These are phyloP conservation scores for Colletotrichum sp. DNA, from an alignment of 2,329 filamentous ascomycete genomes.

Conservation along the genomic window DNA sequence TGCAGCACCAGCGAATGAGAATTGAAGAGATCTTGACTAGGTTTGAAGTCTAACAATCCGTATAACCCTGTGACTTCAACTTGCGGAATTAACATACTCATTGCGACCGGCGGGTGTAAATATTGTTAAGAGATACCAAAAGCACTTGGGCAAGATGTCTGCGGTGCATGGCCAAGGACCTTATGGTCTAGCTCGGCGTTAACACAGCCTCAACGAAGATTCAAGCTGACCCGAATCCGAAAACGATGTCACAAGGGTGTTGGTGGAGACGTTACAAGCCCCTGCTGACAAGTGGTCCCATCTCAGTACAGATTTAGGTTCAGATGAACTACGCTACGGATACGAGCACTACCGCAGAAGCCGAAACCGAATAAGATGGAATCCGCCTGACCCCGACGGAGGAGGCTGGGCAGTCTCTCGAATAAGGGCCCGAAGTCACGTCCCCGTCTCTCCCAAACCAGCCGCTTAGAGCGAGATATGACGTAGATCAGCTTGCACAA, in stretches of 20 bases:
- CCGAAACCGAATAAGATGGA: neutral
- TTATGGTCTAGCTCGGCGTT: neutral
- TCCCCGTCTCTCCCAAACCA: neutral
- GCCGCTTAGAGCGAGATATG: neutral
- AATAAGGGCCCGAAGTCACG: neutral
- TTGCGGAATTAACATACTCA: neutral
- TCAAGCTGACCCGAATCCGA: neutral
- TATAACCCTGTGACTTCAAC: neutral
- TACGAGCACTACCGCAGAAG: neutral
- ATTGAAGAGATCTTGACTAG: neutral
- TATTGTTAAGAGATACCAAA: neutral
- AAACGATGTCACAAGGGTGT: neutral
- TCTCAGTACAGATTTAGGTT: neutral
- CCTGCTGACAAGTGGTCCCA: neutral
- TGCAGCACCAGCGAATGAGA: neutral
- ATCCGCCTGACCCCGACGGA: neutral
- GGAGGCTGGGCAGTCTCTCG: neutral
- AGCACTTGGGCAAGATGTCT: neutral
- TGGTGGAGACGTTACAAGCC: neutral
- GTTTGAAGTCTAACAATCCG: neutral
- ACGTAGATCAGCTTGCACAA: neutral
- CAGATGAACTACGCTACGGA: neutral
- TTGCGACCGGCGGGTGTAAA: neutral
- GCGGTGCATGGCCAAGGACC: neutral
- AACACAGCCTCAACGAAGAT: neutral